Base-by-base conservation (phyloP, 768 basidiomycete genomes). In the Leccinum rimulosum region DNA sequence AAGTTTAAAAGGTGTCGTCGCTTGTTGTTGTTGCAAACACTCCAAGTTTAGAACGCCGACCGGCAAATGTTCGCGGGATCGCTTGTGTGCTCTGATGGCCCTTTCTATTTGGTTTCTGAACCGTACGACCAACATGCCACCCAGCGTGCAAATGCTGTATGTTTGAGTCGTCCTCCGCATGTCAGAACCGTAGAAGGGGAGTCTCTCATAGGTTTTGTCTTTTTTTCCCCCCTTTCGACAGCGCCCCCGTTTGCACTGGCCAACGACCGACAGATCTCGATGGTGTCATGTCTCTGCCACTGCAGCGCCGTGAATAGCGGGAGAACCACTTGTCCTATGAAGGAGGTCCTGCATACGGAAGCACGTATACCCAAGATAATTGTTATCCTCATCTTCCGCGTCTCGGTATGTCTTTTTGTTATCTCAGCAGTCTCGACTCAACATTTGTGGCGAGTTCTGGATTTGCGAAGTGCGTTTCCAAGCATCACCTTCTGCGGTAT, bases 21-120 rank as follows among this genome's bases (percentile, higher is more conserved):
- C 68, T 72, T 71, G 66, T 53, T 56, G 48, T 36, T 25, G n/a
- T 30, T 43, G 40, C 40, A 43, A 43, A 35, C 56, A 43, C 61
- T 60, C 54, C 52, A 56, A 50, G 51, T 56, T 61, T 58, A 40
- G 58, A 64, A 65, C 51, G 49, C 67, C 67, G 70, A 57, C 61
- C 66, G 70, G 66, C 57, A 67, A 70, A 69, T 55, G 63, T 64
- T 71, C 70, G 70, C 70, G 70, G 70, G 70, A 71, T 68, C 70
- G 70, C 70, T 17, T 31, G 25, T 0, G 2, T 19, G 43, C 10
- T 19, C 43, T 51, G 3, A 25, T 43, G 43, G 43, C 43, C 48
- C 25, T 56, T 62, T 51, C 45, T 28, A 6, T 19, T 52, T 45
- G 50, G 12, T 49, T 17, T 48, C 47, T 61, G 12, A 17, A 43